Evolutionary conservation across 768 basidiomycete genomes (phyloP).

Genomic region (Mycena alexandri): DNA sequence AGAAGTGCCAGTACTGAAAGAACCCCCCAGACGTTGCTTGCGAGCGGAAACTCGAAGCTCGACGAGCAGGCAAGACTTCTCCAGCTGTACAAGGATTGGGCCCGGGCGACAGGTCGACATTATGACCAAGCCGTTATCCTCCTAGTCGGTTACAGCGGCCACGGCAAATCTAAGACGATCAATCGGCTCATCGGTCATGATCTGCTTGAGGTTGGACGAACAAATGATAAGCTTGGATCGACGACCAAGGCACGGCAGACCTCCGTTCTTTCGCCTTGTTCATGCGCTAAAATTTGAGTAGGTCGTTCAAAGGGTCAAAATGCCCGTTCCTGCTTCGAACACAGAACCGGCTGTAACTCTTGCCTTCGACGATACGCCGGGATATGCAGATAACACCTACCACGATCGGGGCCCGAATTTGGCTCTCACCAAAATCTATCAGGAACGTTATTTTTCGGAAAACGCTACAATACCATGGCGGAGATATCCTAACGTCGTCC

Average conservation of each 20-base stretch:
- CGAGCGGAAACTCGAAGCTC: conserved; percentile 2
- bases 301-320: conserved; percentile 19
- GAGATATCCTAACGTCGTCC: conserved; percentile 22
- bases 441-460: conserved; percentile 15
- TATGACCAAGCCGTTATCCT: no score
- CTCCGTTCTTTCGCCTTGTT: neutral
- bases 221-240: neutral
- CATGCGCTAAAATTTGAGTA: neutral
- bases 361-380: conserved; percentile 16
- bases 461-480: conserved; percentile 9
- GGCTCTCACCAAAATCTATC: conserved; percentile 7
- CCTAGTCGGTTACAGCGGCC: neutral
- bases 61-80: conserved; percentile 10
- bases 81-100: conserved; percentile 15
- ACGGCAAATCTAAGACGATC: conserved; percentile 28
- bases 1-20: no score
- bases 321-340: neutral
- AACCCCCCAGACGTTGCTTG: no score
- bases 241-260: conserved; percentile 14
- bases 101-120: neutral
- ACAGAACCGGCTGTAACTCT: conserved; percentile 9
- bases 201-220: conserved; percentile 15
- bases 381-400: conserved; percentile 16
- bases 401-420: conserved; percentile 13
- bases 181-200: conserved; percentile 18